phyloP scores from a whole-genome alignment of 2,329 filamentous ascomycete genomes.

The Trichoderma sp. region DNA sequence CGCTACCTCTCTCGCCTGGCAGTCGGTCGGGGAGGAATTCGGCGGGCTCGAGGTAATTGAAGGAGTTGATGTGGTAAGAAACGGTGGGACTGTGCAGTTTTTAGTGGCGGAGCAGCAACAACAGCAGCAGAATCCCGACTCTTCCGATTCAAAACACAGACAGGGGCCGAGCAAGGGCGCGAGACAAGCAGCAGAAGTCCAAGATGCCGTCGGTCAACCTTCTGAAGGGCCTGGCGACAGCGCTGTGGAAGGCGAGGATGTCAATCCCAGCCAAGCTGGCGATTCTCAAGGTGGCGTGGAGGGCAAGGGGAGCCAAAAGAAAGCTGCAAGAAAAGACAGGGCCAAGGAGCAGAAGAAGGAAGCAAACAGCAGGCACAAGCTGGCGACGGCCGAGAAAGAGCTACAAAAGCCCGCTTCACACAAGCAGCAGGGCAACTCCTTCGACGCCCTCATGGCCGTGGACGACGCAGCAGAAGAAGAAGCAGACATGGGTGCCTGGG shows the following conservation, averaged over 20 bases:
- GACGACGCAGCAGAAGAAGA: slow-evolving; percentile 53
- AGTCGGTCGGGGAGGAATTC: slow-evolving; percentile 88
- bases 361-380: slow-evolving; percentile 28
- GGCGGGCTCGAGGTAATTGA: slow-evolving; percentile 89
- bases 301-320: slow-evolving; percentile 28
- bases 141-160: slow-evolving; percentile 22
- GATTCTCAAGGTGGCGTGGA: slow-evolving; percentile 32
- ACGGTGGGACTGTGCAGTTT: slow-evolving; percentile 58
- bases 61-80: slow-evolving; percentile 77
- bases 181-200: background rate
- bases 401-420: slow-evolving; percentile 39
- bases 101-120: slow-evolving; percentile 36
- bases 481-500: slow-evolving; percentile 74
- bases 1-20: slow-evolving; percentile 53
- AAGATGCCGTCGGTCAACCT: slow-evolving; percentile 47
- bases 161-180: background rate
- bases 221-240: slow-evolving; percentile 64
- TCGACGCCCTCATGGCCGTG: slow-evolving; percentile 51
- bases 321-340: slow-evolving; percentile 33
- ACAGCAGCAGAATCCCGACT: slow-evolving; percentile 21
- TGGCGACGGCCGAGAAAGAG: slow-evolving; percentile 35
- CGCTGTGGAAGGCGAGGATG: slow-evolving; percentile 32
- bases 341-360: slow-evolving; percentile 28
- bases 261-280: slow-evolving; percentile 34
- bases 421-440: slow-evolving; percentile 43